Evolutionary conservation across 192 early-diverging fungal genomes (phyloP).

Genomic region (Entomortierella beljakovae): DNA sequence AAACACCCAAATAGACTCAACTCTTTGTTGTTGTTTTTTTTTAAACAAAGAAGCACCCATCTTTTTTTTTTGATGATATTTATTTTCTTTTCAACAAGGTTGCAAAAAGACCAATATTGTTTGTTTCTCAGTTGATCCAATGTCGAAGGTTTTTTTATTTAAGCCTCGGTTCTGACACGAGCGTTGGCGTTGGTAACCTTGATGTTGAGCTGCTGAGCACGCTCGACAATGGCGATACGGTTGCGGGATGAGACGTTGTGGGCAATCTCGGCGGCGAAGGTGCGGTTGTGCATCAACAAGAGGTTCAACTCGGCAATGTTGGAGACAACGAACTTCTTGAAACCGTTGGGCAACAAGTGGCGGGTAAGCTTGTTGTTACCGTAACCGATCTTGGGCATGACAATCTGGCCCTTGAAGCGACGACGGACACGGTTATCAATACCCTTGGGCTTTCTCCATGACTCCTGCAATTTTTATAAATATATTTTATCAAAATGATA

Average conservation of each 20-base stretch:
- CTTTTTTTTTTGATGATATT: slow-evolving; percentile 21
- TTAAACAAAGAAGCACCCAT: slow-evolving; percentile 24
- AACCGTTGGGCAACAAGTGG: slow-evolving; percentile 96
- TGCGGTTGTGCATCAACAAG: slow-evolving; percentile 99
- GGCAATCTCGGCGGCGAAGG: slow-evolving; percentile 99
- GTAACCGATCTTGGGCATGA: slow-evolving; percentile 99
- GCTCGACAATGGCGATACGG: slow-evolving; percentile 91
- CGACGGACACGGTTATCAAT: slow-evolving; percentile 99
- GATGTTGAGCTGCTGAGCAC: slow-evolving; percentile 95
- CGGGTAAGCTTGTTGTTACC: slow-evolving; percentile 97
- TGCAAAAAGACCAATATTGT: slow-evolving; percentile 5
- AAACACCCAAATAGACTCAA: neutral
- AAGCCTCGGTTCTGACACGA: slow-evolving; percentile 84
- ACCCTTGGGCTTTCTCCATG: slow-evolving; percentile 99
- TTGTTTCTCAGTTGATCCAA: slow-evolving; percentile 1
- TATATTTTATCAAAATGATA: slow-evolving; percentile 9
- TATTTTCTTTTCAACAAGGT: slow-evolving; percentile 13
- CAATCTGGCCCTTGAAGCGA: slow-evolving; percentile 97
- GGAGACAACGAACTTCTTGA: slow-evolving; percentile 97
- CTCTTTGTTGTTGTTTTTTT: neutral
- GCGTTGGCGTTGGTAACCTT: slow-evolving; percentile 96
- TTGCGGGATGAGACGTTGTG: slow-evolving; percentile 97
- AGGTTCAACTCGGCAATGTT: slow-evolving; percentile 95
- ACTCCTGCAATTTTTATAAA: slow-evolving; percentile 69
- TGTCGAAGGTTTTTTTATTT: slow-evolving; percentile 48